phyloP scores from a whole-genome alignment of 805 yeast species.

The Ogataea corticis region DNA sequence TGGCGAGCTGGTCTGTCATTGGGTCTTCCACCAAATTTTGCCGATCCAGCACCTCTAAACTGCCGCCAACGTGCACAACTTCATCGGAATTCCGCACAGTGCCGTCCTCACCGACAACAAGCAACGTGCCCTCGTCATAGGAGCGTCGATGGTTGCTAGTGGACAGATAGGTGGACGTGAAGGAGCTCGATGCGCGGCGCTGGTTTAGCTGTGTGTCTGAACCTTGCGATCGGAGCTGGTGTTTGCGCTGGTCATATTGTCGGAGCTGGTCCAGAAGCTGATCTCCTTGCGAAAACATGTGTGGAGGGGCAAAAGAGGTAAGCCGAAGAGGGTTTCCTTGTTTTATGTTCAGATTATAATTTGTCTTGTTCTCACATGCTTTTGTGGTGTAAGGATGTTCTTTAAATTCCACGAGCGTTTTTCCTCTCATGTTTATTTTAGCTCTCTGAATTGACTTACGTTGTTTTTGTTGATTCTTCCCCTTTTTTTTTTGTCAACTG shows the following conservation, averaged over 20 bases:
- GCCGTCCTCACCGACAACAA: neutral
- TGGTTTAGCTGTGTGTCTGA: slow-evolving; percentile 14
- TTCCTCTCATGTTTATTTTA: too few species aligned
- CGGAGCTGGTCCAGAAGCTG: slow-evolving; percentile 36
- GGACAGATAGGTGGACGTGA: slow-evolving; percentile 1
- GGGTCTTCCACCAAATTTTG: neutral
- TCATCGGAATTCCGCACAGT: neutral
- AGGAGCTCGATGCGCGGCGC: slow-evolving; percentile 9
- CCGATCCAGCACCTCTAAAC: neutral
- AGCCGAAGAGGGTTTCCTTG: too few species aligned
- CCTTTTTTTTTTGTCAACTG: too few species aligned
- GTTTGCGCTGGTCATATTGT: slow-evolving; percentile 34
- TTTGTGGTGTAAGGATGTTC: too few species aligned
- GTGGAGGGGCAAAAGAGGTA: too few species aligned
- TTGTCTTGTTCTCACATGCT: too few species aligned
- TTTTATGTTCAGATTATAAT: too few species aligned
- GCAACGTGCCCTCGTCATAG: neutral
- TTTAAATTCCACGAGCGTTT: too few species aligned
- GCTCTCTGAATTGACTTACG: neutral
- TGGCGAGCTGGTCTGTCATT: neutral
- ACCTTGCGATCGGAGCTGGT: slow-evolving; percentile 19
- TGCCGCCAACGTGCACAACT: neutral
- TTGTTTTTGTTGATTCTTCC: neutral
- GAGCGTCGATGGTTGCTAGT: slow-evolving; percentile 3
- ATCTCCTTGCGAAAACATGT: slow-evolving; percentile 36